phyloP scores from a whole-genome alignment of 441 rosid species.

The Jatropha podagrica region DNA sequence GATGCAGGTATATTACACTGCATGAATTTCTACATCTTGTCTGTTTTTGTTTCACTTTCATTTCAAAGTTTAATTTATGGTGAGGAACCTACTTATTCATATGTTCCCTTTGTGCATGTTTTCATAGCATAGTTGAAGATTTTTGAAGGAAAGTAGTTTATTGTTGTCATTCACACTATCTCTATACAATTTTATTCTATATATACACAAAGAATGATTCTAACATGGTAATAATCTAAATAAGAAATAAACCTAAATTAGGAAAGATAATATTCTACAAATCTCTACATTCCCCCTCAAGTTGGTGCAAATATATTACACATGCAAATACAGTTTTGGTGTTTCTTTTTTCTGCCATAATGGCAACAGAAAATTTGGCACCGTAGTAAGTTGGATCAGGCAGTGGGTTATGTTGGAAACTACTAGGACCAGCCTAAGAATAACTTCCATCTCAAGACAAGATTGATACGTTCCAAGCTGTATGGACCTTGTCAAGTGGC shows the following conservation, averaged over 20 bases:
- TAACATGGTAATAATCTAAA: too few relatives aligned
- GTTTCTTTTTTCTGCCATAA: constrained; percentile 10
- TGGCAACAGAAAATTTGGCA: background rate
- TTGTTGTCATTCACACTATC: too few relatives aligned
- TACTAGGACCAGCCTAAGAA: background rate
- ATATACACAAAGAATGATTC: too few relatives aligned
- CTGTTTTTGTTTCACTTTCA: constrained; percentile 9
- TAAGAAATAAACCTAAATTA: too few relatives aligned
- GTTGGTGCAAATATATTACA: too few relatives aligned
- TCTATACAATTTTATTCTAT: too few relatives aligned
- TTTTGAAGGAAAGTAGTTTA: too few relatives aligned
- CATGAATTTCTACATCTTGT: constrained; percentile 6
- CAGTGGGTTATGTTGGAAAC: background rate
- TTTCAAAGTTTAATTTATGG: background rate
- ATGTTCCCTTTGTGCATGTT: background rate
- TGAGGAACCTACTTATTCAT: background rate
- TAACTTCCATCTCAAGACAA: background rate
- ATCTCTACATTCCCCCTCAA: too few relatives aligned
- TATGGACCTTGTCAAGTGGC: background rate
- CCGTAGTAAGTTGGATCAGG: background rate
- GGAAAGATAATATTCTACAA: too few relatives aligned
- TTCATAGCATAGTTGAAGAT: background rate
- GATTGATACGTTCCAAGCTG: background rate
- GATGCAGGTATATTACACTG: constrained; percentile 72
- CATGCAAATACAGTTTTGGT: background rate